A percentile compares a stretch with the other conserved stretches of the same genome.
Evolutionary conservation across 2,329 filamentous ascomycete genomes (phyloP).

Genomic region (Tolypocladium tropicale): DNA sequence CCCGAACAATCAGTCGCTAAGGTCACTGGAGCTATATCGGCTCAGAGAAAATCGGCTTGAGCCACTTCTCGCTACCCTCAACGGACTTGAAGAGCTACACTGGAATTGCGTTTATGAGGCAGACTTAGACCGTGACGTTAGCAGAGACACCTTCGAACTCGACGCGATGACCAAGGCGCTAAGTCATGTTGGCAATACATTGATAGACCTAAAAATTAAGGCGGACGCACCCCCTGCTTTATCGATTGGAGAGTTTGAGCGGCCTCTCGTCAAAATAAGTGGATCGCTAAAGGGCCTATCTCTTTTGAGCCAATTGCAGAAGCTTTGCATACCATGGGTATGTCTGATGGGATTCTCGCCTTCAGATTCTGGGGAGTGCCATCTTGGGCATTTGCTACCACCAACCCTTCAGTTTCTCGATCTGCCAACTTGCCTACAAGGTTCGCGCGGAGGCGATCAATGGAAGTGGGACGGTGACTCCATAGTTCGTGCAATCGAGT

Average conservation of each 20-base stretch:
- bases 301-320: not conserved
- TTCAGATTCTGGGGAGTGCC: not conserved
- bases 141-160: not conserved
- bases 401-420: not conserved
- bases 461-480: not conserved
- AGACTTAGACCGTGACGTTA: not conserved
- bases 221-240: not conserved
- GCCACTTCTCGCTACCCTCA: constrained; percentile 1
- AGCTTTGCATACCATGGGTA: not conserved
- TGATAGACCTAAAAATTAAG: not conserved
- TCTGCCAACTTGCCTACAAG: not conserved
- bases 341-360: constrained; percentile 2
- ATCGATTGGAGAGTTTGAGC: not conserved
- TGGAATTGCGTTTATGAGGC: not conserved
- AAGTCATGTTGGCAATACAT: not conserved
- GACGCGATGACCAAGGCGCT: not conserved
- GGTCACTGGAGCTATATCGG: constrained; percentile 2
- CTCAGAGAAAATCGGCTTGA: constrained; percentile 4
- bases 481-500: not conserved
- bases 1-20: not conserved
- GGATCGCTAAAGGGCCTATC: not conserved
- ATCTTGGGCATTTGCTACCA: not conserved
- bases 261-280: not conserved
- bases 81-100: not conserved
- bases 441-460: not conserved